Evolutionary conservation across 495 filamentous ascomycete species (phyloP), one percentile per base, ranked within the genome.

Genomic region (Talaromyces wortmannii): DNA sequence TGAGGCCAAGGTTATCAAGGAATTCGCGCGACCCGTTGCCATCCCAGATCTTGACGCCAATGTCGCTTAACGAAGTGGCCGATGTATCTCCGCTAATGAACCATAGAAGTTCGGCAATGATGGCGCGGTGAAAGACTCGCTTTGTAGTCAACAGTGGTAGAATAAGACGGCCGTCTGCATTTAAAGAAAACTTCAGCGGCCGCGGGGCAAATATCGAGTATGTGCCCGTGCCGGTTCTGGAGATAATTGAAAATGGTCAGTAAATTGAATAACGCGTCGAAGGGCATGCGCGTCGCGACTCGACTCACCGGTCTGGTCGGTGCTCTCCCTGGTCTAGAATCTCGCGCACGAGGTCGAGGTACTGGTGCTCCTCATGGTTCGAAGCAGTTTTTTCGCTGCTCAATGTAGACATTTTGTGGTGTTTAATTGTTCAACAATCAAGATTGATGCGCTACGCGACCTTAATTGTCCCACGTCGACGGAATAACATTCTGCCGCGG

Each of bases 41-140:
- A 70, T 98, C 94, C 94, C 94, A 98, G 74, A 98, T 97, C 68
- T 95, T 95, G 62, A 97, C 82, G 11, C 90, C 89, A 10, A 85
- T 81, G 8, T 80, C 80, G 45, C 81, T 84, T 18, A 97, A 85
- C 0, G 90, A 75, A 4, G 78, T 61, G 0, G 88, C 88, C 4
- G 89, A 92, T 2, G 94, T 97, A 55, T 70, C 78, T 65, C 90
- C 92, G 31, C 79, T 77, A 64, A 98, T 83, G 74, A 98, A 97
- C 94, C 94, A 98, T 61, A 98, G 87, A 15, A 98, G 88, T 67
- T 98, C 94, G 61, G 86, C 87, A 62, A 97, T 77, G 42, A 98
- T 85, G 66, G 91, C 94, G 57, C 89, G 89, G 32, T 87, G 79
- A 79, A 95, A 96, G 67, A 97, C 94, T 63, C 94, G 90, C 70